Base-by-base conservation (phyloP, 495 filamentous ascomycete species). In the Penicillium crystallinum region DNA sequence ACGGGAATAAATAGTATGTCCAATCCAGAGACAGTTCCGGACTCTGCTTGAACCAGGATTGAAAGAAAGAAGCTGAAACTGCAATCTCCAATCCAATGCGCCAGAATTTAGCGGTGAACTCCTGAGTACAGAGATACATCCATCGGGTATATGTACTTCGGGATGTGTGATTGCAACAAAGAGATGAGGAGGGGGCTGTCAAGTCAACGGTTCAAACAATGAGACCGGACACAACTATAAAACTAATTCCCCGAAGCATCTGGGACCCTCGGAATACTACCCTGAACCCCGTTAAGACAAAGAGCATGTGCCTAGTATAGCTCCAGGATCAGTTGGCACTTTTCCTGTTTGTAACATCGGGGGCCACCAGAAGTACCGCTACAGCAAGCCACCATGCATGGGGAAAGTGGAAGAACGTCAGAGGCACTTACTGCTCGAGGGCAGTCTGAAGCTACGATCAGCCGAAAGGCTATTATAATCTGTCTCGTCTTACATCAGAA, bases 361-460 rank as follows among this genome's bases (percentile, higher is more conserved):
- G 22, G 27, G 27, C 8, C 21, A 40, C 25, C 14, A 17, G 46
- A 49, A 14, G 43, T 49, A 31, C 56, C 53, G 50, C 53, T 46
- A 42, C 48, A 58, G 51, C 58, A 51, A 61, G 58, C 58, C 58
- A 61, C 38, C 54, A 57, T 61, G 58, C 54, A 57, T 27, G 33
- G 22, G 17, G 21, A 27, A 29, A 38, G 39, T 61, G 39, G 38
- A 35, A 29, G 11, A 19, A 53, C 31, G 51, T 37, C 39, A 47
- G 37, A 47, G 40, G 36, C 14, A 33, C 29, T 18, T 18, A 1
- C 18, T 17, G 18, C 25, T 42, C 15, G 0, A 17, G 29, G 5
- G 7, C 4, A 10, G 12, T 6, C 12, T 49, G 22, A 33, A 33
- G 14, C 34, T 37, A 14, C 25, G 27, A 18, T 19, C 10, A 31